Evolutionary conservation across 805 yeast species (phyloP).

Genomic region (Spathaspora girioi): DNA sequence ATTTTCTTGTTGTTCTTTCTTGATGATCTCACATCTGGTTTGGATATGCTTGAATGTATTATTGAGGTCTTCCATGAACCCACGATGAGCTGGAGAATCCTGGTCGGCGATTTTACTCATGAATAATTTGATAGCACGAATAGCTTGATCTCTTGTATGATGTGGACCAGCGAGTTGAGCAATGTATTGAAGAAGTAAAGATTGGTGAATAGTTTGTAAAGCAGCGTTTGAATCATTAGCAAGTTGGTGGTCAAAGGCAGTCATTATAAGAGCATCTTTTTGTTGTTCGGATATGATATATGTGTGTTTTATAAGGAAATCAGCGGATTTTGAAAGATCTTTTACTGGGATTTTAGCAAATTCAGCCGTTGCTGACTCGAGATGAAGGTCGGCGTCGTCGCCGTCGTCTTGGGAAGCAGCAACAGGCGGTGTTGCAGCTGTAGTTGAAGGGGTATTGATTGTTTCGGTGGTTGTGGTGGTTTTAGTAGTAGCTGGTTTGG

Average conservation of each 20-base stretch:
- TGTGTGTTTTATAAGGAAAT: slow-evolving; percentile 54
- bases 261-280: slow-evolving; percentile 89
- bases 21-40: slow-evolving; percentile 66
- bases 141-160: slow-evolving; percentile 21
- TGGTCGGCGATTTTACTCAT: slow-evolving; percentile 57
- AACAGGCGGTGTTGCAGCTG: not conserved
- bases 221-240: slow-evolving; percentile 54
- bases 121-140: slow-evolving; percentile 57
- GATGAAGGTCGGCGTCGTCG: slow-evolving; percentile 44
- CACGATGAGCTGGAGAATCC: slow-evolving; percentile 58
- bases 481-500: slow-evolving; percentile 13
- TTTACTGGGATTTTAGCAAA: slow-evolving; percentile 57
- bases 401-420: slow-evolving; percentile 28
- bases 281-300: slow-evolving; percentile 76
- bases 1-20: slow-evolving; percentile 42
- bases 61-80: slow-evolving; percentile 70
- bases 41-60: slow-evolving; percentile 74
- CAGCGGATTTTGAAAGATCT: slow-evolving; percentile 48
- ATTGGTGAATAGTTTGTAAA: slow-evolving; percentile 70
- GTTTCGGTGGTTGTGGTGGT: slow-evolving; percentile 28
- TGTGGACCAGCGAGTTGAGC: slow-evolving; percentile 39
- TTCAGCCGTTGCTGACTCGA: slow-evolving; percentile 60
- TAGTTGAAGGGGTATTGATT: slow-evolving; percentile 9
- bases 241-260: slow-evolving; percentile 81
- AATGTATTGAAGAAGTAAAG: slow-evolving; percentile 74